phyloP scores from a whole-genome alignment of 1,284 basidiomycete species.

The Ganoderma meredithae region DNA sequence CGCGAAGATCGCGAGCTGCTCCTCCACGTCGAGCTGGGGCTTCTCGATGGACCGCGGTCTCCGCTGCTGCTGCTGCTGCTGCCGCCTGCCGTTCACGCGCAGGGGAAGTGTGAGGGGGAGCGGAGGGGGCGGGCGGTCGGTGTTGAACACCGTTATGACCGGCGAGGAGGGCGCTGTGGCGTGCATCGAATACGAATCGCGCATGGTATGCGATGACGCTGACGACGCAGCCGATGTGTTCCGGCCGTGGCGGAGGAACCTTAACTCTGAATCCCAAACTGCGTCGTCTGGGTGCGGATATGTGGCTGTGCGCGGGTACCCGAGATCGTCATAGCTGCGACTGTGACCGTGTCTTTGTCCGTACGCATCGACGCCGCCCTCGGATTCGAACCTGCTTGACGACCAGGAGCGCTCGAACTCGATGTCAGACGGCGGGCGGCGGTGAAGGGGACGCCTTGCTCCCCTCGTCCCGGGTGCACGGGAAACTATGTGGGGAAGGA shows the following conservation, averaged over 20 bases:
- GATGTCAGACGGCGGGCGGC: conserved; percentile 10
- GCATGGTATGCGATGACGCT: conserved; percentile 5
- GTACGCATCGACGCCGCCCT: neutral
- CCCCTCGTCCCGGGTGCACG: neutral
- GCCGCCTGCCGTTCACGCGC: neutral
- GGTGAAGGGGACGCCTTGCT: neutral
- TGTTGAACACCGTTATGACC: neutral
- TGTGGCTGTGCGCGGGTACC: neutral
- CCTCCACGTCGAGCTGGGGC: conserved; percentile 2
- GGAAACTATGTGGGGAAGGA: conserved; percentile 9
- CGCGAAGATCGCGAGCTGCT: conserved; percentile 5
- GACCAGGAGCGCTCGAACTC: neutral
- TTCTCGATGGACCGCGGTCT: conserved; percentile 20
- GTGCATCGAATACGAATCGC: conserved; percentile 16
- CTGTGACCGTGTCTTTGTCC: neutral
- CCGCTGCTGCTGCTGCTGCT: conserved; percentile 2
- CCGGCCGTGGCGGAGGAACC: conserved; percentile 1
- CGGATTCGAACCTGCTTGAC: neutral
- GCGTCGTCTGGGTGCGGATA: neutral
- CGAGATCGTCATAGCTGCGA: conserved; percentile 1
- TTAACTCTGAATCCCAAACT: neutral
- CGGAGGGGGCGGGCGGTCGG: neutral
- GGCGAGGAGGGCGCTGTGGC: conserved; percentile 22
- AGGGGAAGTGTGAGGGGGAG: neutral
- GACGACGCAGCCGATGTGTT: conserved; percentile 4